These are phyloP conservation scores for Xerocomus minutiporus DNA, from an alignment of 1,284 basidiomycete genomes.

Conservation along the genomic window DNA sequence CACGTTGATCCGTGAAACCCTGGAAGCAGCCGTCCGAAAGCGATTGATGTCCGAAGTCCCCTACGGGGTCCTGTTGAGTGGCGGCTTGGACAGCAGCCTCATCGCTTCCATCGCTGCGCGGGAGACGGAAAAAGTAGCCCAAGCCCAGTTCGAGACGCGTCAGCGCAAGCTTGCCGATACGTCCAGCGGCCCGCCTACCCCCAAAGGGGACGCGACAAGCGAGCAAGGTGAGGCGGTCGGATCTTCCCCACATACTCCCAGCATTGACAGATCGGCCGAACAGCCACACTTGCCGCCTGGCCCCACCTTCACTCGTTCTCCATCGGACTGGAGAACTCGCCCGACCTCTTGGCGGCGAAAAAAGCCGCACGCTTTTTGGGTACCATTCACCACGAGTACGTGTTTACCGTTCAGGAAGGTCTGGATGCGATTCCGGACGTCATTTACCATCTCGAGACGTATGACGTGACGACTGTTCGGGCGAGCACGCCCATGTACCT, in stretches of 20 bases:
- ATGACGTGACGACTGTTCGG: conserved; percentile 97
- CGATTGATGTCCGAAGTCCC: conserved; percentile 98
- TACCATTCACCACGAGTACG: conserved; percentile 96
- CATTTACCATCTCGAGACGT: conserved; percentile 98
- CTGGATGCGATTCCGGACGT: conserved; percentile 97
- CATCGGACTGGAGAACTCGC: conserved; percentile 92
- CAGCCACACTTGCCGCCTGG: conserved; percentile 82
- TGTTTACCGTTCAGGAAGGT: conserved; percentile 98
- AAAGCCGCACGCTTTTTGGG: conserved; percentile 94
- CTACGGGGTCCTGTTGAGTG: conserved; percentile 94
- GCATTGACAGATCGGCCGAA: conserved; percentile 3
- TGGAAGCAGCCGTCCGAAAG: conserved; percentile 93
- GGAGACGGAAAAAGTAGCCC: conserved; percentile 90
- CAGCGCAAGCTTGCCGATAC: conserved; percentile 54
- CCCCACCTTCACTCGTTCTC: conserved; percentile 98
- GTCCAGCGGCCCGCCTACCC: conserved; percentile 56
- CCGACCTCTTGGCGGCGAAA: conserved; percentile 90
- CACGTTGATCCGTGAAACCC: conserved; percentile 68
- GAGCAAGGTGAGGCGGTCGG: conserved; percentile 48
- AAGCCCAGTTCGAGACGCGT: conserved; percentile 70
- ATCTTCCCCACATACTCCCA: neutral
- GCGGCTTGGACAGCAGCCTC: conserved; percentile 93
- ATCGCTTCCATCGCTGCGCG: conserved; percentile 96
- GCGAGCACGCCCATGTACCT: conserved; percentile 98
- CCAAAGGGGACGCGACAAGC: conserved; percentile 40